A percentile compares a stretch with the other conserved stretches of the same genome.
Evolutionary conservation across 1,284 basidiomycete species (phyloP).

Genomic region (Xerocomus amazonicus): DNA sequence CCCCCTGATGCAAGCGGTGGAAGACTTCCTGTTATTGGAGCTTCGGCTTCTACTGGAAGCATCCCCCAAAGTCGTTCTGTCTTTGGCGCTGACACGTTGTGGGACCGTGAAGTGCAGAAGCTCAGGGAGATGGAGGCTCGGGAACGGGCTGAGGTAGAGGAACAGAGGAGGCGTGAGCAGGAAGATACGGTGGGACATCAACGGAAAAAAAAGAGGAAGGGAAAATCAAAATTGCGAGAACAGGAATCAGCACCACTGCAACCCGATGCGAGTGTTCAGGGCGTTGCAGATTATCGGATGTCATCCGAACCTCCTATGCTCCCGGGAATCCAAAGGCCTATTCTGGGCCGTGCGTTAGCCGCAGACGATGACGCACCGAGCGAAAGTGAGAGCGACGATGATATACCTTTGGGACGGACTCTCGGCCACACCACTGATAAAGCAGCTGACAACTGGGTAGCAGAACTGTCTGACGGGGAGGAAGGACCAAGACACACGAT

Average conservation of each 20-base stretch:
- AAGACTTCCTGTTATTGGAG: slow-evolving; percentile 25
- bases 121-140: slow-evolving; percentile 65
- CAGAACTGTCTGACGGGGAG: slow-evolving; percentile 57
- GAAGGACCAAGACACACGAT: slow-evolving; percentile 49
- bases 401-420: slow-evolving; percentile 28
- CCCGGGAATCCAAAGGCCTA: slow-evolving; percentile 50
- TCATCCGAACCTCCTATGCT: slow-evolving; percentile 52
- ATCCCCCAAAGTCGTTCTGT: slow-evolving; percentile 57
- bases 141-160: slow-evolving; percentile 54
- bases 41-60: slow-evolving; percentile 31
- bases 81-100: slow-evolving; percentile 79
- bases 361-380: slow-evolving; percentile 43
- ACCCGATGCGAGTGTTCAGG: slow-evolving; percentile 9
- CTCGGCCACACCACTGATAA: slow-evolving; percentile 27
- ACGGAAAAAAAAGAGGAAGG: slow-evolving; percentile 40
- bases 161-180: slow-evolving; percentile 41
- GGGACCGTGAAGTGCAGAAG: slow-evolving; percentile 76
- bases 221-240: slow-evolving; percentile 44
- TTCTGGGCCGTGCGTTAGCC: slow-evolving; percentile 43
- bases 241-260: slow-evolving; percentile 27
- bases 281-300: slow-evolving; percentile 28
- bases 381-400: slow-evolving; percentile 50
- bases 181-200: slow-evolving; percentile 40
- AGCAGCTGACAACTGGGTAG: slow-evolving; percentile 50
- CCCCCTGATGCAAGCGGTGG: slow-evolving; percentile 54